Conservation (phyloP, 371 early-diverging fungal genomes). For the Synchytrium microbalum region DNA sequence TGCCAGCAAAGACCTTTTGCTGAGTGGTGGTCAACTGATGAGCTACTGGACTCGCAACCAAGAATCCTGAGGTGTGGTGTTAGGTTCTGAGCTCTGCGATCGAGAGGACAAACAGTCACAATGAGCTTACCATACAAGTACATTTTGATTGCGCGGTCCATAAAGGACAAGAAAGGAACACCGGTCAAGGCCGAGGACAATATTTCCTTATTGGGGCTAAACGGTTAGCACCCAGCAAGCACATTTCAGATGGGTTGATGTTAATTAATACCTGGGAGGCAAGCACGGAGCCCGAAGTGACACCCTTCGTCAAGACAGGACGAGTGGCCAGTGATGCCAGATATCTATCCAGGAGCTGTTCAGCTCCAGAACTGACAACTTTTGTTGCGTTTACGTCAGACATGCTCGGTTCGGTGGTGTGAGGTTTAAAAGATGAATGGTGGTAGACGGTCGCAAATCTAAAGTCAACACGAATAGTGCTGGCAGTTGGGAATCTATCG, state of each 20-base stretch:
- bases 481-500: too few species aligned
- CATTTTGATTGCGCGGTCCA: not conserved
- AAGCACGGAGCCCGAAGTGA: not conserved
- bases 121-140: not conserved
- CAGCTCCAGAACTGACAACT: too few species aligned
- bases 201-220: too few species aligned
- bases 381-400: too few species aligned
- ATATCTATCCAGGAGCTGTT: not conserved
- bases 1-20: not conserved
- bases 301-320: not conserved
- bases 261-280: too few species aligned
- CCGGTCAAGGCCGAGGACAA: not conserved
- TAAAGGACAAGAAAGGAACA: not conserved
- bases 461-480: too few species aligned
- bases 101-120: not conserved
- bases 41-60: not conserved
- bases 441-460: too few species aligned
- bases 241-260: too few species aligned
- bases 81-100: not conserved
- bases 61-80: not conserved
- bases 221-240: too few species aligned
- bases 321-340: not conserved
- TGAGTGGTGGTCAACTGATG: not conserved
- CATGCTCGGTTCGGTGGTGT: too few species aligned
- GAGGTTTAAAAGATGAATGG: too few species aligned